phyloP scores from a whole-genome alignment of 1,284 basidiomycete species.

The Puccinia triticina region DNA sequence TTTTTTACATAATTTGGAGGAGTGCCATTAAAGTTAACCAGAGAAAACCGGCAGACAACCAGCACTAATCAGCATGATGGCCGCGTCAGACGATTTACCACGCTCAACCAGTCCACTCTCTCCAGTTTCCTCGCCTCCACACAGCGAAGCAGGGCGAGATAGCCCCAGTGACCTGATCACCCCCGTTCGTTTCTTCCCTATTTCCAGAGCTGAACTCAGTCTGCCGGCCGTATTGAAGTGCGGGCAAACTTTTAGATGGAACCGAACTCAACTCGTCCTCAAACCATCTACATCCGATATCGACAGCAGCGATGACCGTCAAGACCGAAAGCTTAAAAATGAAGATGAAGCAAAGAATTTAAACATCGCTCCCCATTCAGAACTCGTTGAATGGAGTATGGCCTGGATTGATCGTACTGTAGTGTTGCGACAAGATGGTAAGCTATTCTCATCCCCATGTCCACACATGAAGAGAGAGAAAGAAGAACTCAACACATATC shows the following conservation, averaged over 20 bases:
- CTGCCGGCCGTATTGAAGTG: constrained; percentile 54
- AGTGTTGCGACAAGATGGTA: constrained; percentile 57
- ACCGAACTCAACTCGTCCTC: constrained; percentile 16
- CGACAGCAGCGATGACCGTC: constrained; percentile 21
- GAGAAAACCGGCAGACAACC: too few species aligned
- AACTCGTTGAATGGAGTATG: constrained; percentile 55
- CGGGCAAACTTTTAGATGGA: constrained; percentile 58
- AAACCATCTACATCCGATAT: constrained; percentile 1
- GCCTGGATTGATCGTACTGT: constrained; percentile 56
- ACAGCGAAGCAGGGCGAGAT: background rate
- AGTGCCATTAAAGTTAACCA: too few species aligned
- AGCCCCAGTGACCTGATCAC: constrained; percentile 52
- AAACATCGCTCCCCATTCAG: background rate
- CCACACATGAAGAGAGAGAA: background rate
- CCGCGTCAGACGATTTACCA: background rate
- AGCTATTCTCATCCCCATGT: constrained; percentile 24
- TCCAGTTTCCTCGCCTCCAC: background rate
- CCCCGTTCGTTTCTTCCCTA: constrained; percentile 55
- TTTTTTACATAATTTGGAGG: too few species aligned
- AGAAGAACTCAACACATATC: background rate
- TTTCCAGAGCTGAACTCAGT: constrained; percentile 55
- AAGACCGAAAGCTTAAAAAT: background rate
- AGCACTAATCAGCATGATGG: too few species aligned
- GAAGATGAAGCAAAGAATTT: background rate
- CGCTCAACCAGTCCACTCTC: constrained; percentile 28